Conservation (phyloP, 169 alveolate genomes). For the Plasmodium fragile region DNA sequence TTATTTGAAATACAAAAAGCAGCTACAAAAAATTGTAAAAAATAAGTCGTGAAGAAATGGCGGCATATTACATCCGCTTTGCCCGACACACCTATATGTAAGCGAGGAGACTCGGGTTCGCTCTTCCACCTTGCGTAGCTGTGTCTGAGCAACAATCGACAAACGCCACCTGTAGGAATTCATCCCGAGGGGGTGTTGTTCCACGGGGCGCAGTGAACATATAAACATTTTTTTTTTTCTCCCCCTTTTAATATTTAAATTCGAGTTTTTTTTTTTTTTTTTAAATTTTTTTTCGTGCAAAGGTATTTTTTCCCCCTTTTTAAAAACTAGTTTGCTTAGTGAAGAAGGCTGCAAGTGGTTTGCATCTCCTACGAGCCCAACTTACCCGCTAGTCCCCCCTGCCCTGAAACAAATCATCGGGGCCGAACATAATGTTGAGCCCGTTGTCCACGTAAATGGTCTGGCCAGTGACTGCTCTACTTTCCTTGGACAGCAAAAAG, state of each 20-base stretch:
- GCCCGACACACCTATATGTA: background rate
- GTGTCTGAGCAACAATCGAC: background rate
- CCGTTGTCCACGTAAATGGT: slow-evolving; percentile 86
- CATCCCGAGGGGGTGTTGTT: background rate
- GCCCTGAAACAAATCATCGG: slow-evolving; percentile 62
- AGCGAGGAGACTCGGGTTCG: background rate
- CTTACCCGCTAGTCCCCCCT: background rate
- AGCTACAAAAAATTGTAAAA: slow-evolving; percentile 14
- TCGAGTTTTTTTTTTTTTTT: background rate
- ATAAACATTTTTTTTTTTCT: background rate
- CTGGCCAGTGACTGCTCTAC: slow-evolving; percentile 83
- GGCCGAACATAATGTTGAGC: slow-evolving; percentile 80
- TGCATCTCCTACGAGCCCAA: background rate
- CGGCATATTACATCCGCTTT: background rate
- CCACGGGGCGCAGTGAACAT: background rate
- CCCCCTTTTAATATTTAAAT: background rate
- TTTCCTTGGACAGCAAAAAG: slow-evolving; percentile 78
- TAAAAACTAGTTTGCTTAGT: background rate
- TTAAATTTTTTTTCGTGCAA: background rate
- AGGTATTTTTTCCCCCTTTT: background rate
- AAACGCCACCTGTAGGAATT: background rate
- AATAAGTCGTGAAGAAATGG: background rate
- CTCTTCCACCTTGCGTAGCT: background rate
- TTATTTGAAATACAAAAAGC: slow-evolving; percentile 26
- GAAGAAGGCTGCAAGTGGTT: background rate